Conservation (phyloP, 345 rosid species). For the Physaria fendleri region DNA sequence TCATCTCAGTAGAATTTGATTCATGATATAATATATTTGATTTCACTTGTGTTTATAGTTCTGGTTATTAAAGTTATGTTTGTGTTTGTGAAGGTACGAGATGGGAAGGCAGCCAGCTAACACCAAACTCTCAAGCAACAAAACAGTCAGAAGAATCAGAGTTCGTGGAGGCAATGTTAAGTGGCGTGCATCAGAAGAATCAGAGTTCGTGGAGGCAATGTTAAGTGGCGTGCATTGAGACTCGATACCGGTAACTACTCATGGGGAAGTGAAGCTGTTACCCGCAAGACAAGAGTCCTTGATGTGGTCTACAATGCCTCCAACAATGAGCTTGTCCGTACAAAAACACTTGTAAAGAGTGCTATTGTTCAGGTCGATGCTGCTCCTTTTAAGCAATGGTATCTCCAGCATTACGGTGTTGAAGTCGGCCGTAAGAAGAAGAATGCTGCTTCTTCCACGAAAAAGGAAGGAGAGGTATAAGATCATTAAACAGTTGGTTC, state of each 20-base stretch:
- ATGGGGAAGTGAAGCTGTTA: conserved; percentile 86
- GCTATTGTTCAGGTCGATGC: conserved; percentile 70
- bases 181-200: conserved; percentile 85
- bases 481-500: background rate
- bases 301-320: conserved; percentile 89
- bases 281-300: conserved; percentile 75
- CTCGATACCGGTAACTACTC: conserved; percentile 84
- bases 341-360: conserved; percentile 72
- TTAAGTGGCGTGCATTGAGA: conserved; percentile 84
- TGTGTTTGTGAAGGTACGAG: conserved; percentile 50
- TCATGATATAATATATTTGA: background rate
- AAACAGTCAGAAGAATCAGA: conserved; percentile 74
- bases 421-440: conserved; percentile 81
- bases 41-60: background rate
- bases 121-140: conserved; percentile 78
- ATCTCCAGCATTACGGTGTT: conserved; percentile 58
- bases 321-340: conserved; percentile 81
- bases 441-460: conserved; percentile 27
- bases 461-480: conserved; percentile 63
- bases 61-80: background rate
- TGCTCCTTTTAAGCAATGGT: conserved; percentile 73
- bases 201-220: conserved; percentile 77
- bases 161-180: conserved; percentile 82
- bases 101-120: conserved; percentile 83
- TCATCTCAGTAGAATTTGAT: background rate